These are phyloP conservation scores for Pascua guehoae DNA, from an alignment of 1,284 basidiomycete species.

Conservation along the genomic window DNA sequence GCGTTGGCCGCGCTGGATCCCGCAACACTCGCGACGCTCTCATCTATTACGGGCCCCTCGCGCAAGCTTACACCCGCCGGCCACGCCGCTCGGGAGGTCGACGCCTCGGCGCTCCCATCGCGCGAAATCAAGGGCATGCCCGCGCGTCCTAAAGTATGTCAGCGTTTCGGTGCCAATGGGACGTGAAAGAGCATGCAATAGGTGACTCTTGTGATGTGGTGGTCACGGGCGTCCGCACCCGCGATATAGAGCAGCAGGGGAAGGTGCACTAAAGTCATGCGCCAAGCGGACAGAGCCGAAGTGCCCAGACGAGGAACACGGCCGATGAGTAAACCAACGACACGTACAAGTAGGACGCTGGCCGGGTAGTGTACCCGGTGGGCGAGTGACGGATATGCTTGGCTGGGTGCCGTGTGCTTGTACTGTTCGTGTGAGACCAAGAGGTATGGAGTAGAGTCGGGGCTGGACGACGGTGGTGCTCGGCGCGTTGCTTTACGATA, in stretches of 20 bases:
- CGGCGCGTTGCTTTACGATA: no score
- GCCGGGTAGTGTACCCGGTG: no score
- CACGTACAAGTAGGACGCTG: no score
- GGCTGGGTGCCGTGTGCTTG: no score
- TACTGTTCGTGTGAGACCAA: no score
- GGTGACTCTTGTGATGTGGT: background rate
- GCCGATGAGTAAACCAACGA: no score
- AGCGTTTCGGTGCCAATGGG: background rate
- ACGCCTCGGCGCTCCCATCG: constrained; percentile 31
- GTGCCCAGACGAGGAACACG: no score
- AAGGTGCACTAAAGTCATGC: background rate
- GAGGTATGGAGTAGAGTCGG: no score
- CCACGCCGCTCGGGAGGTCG: constrained; percentile 17
- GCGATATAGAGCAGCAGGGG: background rate
- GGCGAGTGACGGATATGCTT: no score
- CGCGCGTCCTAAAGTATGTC: background rate
- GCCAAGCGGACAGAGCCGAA: no score
- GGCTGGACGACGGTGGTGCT: no score
- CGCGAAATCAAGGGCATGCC: constrained; percentile 22
- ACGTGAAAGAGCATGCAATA: no score
- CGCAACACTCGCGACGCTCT: background rate
- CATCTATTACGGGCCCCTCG: background rate
- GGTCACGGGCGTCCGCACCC: background rate
- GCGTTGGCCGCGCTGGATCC: background rate
- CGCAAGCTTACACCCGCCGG: background rate